These are phyloP conservation scores for Cadophora luteo-olivacea DNA, from an alignment of 2,329 filamentous ascomycete genomes.

Conservation along the genomic window DNA sequence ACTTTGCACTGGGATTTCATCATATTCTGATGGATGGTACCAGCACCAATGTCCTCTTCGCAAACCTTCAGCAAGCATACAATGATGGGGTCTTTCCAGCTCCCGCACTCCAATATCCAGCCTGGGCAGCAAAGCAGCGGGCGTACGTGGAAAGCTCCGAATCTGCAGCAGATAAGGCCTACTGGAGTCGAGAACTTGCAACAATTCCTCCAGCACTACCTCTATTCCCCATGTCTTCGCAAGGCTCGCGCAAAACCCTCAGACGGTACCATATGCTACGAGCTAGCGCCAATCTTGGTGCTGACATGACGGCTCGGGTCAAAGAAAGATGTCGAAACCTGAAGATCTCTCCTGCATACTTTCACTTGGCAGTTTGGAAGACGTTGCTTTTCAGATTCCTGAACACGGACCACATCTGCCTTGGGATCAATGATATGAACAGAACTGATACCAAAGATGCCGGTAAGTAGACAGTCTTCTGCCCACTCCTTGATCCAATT, in stretches of 20 bases:
- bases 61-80: conserved; percentile 52
- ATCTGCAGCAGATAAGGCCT: conserved; percentile 35
- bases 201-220: conserved; percentile 41
- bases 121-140: conserved; percentile 46
- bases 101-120: conserved; percentile 40
- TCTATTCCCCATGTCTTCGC: conserved; percentile 40
- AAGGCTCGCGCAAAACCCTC: conserved; percentile 19
- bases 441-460: background rate
- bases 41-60: conserved; percentile 50
- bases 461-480: background rate
- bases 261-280: background rate
- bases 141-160: conserved; percentile 36
- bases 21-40: conserved; percentile 57
- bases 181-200: conserved; percentile 44
- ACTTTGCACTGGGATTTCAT: conserved; percentile 52
- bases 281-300: background rate
- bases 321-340: conserved; percentile 24
- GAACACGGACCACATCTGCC: conserved; percentile 37
- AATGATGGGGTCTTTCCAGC: conserved; percentile 36
- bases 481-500: too few relatives aligned
- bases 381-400: conserved; percentile 26
- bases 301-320: conserved; percentile 6
- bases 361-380: conserved; percentile 51
- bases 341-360: conserved; percentile 51
- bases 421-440: conserved; percentile 55